Percentiles rank a stretch among this genome's conserved stretches.
These are phyloP conservation scores for Larix kaempferi DNA, from an alignment of 75 land plant species.

Conservation along the genomic window DNA sequence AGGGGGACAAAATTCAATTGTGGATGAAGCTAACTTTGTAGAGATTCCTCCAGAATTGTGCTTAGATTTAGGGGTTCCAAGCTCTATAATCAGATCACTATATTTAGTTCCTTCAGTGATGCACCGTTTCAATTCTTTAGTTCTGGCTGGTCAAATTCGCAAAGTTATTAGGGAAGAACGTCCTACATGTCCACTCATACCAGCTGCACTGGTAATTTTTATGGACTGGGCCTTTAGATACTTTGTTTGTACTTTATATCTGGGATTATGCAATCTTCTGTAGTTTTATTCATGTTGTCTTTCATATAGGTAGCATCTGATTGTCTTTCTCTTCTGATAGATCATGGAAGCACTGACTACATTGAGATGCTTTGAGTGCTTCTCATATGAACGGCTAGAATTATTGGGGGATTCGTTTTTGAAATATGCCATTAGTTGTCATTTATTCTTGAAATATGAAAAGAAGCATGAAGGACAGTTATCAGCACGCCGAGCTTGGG, in stretches of 20 bases:
- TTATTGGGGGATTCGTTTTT: slow-evolving; percentile 91
- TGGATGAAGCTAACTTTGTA: slow-evolving; percentile 21
- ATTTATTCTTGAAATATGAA: slow-evolving; percentile 70
- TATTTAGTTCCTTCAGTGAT: slow-evolving; percentile 93
- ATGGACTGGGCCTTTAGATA: background rate
- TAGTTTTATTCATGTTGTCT: background rate
- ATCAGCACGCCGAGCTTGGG: slow-evolving; percentile 42
- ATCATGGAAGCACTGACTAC: slow-evolving; percentile 91
- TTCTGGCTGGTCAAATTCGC: slow-evolving; percentile 69
- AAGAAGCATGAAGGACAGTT: slow-evolving; percentile 89
- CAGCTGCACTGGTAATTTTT: slow-evolving; percentile 45
- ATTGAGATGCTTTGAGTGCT: slow-evolving; percentile 67
- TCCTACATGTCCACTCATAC: slow-evolving; percentile 26
- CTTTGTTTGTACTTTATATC: background rate
- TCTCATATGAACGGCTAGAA: slow-evolving; percentile 84
- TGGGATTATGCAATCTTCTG: background rate
- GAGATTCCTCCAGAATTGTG: slow-evolving; percentile 92
- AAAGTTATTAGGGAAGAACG: slow-evolving; percentile 30
- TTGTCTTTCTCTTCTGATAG: slow-evolving; percentile 15
- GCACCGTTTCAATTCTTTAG: slow-evolving; percentile 59
- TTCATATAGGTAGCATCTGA: background rate
- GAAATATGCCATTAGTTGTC: slow-evolving; percentile 81
- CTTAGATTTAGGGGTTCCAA: slow-evolving; percentile 39
- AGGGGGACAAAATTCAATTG: background rate
- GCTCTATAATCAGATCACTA: slow-evolving; percentile 45